Percentiles rank a stretch among this genome's conserved stretches.
These are phyloP conservation scores for Scytalidium sp. DNA, from an alignment of 2,329 filamentous ascomycete genomes.

Conservation along the genomic window DNA sequence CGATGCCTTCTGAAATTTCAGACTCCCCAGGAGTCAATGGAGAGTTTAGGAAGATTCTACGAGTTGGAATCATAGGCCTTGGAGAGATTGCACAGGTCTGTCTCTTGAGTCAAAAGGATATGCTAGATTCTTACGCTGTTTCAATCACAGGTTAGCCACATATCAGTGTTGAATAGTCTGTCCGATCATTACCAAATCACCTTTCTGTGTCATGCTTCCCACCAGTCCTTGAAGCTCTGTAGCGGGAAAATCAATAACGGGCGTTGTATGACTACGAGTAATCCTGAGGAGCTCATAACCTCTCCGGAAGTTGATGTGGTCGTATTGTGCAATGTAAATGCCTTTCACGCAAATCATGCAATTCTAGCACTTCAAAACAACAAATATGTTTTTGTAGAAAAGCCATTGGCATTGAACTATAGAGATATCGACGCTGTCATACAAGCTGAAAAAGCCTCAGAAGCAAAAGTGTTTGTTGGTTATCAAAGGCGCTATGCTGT, in stretches of 20 bases:
- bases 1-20: neutral
- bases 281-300: slow-evolving; percentile 38
- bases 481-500: slow-evolving; percentile 58
- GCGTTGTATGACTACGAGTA: slow-evolving; percentile 39
- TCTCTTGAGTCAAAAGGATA: too few relatives aligned
- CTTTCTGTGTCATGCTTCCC: slow-evolving; percentile 50
- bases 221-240: slow-evolving; percentile 34
- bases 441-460: slow-evolving; percentile 39
- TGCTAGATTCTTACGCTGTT: too few relatives aligned
- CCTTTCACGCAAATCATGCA: slow-evolving; percentile 50
- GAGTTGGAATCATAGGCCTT: slow-evolving; percentile 32
- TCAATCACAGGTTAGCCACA: neutral
- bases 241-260: slow-evolving; percentile 36
- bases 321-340: slow-evolving; percentile 48
- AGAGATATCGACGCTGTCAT: slow-evolving; percentile 36
- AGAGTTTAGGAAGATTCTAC: neutral
- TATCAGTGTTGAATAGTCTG: slow-evolving; percentile 32
- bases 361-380: slow-evolving; percentile 48
- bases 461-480: slow-evolving; percentile 50
- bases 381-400: slow-evolving; percentile 59
- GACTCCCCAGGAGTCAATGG: neutral
- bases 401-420: slow-evolving; percentile 47
- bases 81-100: slow-evolving; percentile 49
- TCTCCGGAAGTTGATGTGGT: slow-evolving; percentile 48
- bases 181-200: slow-evolving; percentile 39